Evolutionary conservation across 352 stramenopile genomes (phyloP).

Genomic region (Globisporangium recalcitrans): DNA sequence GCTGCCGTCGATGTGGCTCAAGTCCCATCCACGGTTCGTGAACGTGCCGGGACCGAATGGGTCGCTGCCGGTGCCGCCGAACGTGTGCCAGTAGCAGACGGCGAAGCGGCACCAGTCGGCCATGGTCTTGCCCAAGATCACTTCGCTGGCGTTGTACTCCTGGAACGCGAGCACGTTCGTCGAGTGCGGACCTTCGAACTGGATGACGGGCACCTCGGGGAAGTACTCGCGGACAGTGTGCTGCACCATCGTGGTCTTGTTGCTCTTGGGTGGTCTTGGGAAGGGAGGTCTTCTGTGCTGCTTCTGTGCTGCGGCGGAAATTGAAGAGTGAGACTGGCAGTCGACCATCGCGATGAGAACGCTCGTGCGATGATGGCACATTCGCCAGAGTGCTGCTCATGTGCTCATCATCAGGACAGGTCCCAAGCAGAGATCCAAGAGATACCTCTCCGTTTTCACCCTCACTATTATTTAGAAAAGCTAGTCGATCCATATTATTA

Average conservation of each 20-base stretch:
- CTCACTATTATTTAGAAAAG: too few species aligned
- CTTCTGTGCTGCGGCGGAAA: slow-evolving; percentile 5
- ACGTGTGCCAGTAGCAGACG: slow-evolving; percentile 63
- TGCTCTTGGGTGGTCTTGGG: not conserved
- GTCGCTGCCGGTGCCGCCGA: slow-evolving; percentile 28
- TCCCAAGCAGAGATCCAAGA: too few species aligned
- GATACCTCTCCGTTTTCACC: too few species aligned
- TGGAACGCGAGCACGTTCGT: slow-evolving; percentile 58
- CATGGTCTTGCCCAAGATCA: slow-evolving; percentile 78
- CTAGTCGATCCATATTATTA: too few species aligned
- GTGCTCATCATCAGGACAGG: too few species aligned
- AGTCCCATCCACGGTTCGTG: slow-evolving; percentile 40
- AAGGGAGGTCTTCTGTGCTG: not conserved
- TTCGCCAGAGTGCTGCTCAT: not conserved
- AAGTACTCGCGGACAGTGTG: slow-evolving; percentile 43
- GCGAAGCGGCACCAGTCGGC: slow-evolving; percentile 57
- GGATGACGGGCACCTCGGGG: slow-evolving; percentile 48
- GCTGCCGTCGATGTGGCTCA: slow-evolving; percentile 16
- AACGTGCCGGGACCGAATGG: slow-evolving; percentile 35
- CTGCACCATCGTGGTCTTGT: slow-evolving; percentile 9
- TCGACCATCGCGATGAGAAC: not conserved
- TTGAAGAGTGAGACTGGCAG: not conserved
- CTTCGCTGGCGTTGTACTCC: slow-evolving; percentile 74
- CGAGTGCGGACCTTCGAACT: slow-evolving; percentile 44
- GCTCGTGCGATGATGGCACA: not conserved